Evolutionary conservation across 108 stramenopile species (phyloP).

Genomic region (Nitzschia sp.): DNA sequence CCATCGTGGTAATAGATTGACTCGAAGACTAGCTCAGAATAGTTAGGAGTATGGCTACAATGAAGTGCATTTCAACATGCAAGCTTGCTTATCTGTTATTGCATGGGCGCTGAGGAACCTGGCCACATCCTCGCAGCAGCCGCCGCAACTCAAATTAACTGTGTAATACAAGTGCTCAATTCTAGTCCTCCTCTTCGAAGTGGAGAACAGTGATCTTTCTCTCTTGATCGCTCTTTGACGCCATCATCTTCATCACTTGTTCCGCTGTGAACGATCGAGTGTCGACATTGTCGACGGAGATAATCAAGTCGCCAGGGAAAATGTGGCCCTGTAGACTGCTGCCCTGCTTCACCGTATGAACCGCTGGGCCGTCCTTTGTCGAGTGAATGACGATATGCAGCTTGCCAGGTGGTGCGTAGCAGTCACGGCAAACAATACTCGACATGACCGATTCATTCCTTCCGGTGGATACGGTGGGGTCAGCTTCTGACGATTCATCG

Average conservation of each 20-base stretch:
- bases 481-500: conserved; percentile 26
- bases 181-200: conserved; percentile 38
- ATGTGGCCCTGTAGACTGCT: conserved; percentile 71
- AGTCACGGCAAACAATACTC: conserved; percentile 75
- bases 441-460: conserved; percentile 29
- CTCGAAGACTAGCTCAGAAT: too few relatives aligned
- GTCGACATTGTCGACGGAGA: conserved; percentile 78
- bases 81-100: too few relatives aligned
- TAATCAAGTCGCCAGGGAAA: conserved; percentile 78
- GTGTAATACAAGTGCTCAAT: too few relatives aligned
- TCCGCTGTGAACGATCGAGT: conserved; percentile 74
- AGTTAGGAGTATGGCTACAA: too few relatives aligned
- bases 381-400: conserved; percentile 77
- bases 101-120: too few relatives aligned
- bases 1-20: too few relatives aligned
- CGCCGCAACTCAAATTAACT: too few relatives aligned
- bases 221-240: conserved; percentile 47
- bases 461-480: conserved; percentile 30
- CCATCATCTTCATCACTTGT: conserved; percentile 75
- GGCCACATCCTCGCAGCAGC: too few relatives aligned
- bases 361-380: conserved; percentile 84
- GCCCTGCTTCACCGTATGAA: conserved; percentile 66
- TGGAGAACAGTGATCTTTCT: conserved; percentile 79
- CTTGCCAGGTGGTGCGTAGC: conserved; percentile 74
- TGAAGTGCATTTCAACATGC: too few relatives aligned